Evolutionary conservation across 176 grass and related monocot genomes (phyloP), one percentile per base, ranked within the genome.

Genomic region (Echinochloa phyllopogon): DNA sequence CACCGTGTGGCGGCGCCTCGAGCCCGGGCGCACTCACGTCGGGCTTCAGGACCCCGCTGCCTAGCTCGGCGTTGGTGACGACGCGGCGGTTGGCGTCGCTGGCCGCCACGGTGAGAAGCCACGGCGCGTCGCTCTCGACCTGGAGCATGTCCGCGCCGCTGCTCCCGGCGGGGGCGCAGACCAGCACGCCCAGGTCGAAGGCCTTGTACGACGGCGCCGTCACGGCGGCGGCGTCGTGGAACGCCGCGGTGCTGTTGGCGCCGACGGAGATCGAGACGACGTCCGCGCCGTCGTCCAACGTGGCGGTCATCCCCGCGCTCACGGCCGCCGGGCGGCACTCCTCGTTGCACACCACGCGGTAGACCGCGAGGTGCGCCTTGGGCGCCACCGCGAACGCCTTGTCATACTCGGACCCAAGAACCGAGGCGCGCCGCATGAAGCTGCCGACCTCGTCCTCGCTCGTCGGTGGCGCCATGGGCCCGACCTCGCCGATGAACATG

Each of bases 101-200:
- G 7, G 91, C 76, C 8, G 61, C 87, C 44, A 93, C 91, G 20
- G 87, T 82, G 39, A 87, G 80, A 24, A 93, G 52, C 90, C 90
- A 92, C 3, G 84, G 91, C 1, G 80, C 87, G 27, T 33, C 11
- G 62, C 88, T 87, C 12, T 77, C 58, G 23, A 87, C 17, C 29
- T 38, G 72, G 33, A 38, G 23, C 50, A 44, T 15, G n/a, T n/a
- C 16, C 0, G 87, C 69, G 14, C 87, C 79, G 25, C 39, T 24
- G 72, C 88, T 89, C 18, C 90, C 90, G 14, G 44, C 86, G 0
- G 86, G 49, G 21, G 71, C 50, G 52, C 77, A 83, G 4, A 89
- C 78, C 25, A 84, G 17, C 65, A 92, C 79, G 20, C 87, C 87
- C 66, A 64, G 85, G 3, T 51, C 18, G 10, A 87, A 62, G 25